phyloP scores from a whole-genome alignment of 495 filamentous ascomycete genomes.

The Pyrenopolyporus hunteri region DNA sequence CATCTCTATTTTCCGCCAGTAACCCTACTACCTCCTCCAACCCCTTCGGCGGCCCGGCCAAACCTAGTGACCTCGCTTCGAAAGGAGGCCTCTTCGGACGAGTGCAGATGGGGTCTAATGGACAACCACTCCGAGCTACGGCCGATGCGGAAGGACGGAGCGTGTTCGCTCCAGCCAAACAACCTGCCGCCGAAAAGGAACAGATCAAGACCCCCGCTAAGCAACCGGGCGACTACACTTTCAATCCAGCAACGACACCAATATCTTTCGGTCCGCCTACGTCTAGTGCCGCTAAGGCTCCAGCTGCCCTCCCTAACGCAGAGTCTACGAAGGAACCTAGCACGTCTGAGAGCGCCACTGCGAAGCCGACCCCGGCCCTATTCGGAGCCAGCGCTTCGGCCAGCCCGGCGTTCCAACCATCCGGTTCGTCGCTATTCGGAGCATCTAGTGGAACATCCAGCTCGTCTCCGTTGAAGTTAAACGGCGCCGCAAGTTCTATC shows the following conservation, averaged over 20 bases:
- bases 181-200: constrained; percentile 12
- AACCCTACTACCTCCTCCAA: constrained; percentile 42
- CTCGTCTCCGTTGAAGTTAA: constrained; percentile 2
- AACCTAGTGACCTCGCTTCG: constrained; percentile 42
- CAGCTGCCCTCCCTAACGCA: constrained; percentile 2
- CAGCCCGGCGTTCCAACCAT: constrained; percentile 16
- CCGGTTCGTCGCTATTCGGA: constrained; percentile 22
- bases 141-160: constrained; percentile 49
- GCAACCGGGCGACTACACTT: constrained; percentile 43
- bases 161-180: not conserved
- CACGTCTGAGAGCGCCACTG: constrained; percentile 7
- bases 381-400: constrained; percentile 27
- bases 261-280: constrained; percentile 35
- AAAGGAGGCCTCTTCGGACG: constrained; percentile 57
- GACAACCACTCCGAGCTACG: constrained; percentile 38
- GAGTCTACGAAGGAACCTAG: constrained; percentile 1
- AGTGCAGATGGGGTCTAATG: constrained; percentile 45
- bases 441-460: constrained; percentile 11
- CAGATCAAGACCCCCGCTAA: constrained; percentile 35
- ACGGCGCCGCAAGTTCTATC: constrained; percentile 15
- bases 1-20: constrained; percentile 29
- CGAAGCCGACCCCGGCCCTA: constrained; percentile 15
- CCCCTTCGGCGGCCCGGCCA: constrained; percentile 65
- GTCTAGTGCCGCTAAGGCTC: constrained; percentile 11
- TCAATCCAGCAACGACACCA: constrained; percentile 40